Base-by-base conservation (phyloP, 306 rosid genomes). In the Cicer arietinum region DNA sequence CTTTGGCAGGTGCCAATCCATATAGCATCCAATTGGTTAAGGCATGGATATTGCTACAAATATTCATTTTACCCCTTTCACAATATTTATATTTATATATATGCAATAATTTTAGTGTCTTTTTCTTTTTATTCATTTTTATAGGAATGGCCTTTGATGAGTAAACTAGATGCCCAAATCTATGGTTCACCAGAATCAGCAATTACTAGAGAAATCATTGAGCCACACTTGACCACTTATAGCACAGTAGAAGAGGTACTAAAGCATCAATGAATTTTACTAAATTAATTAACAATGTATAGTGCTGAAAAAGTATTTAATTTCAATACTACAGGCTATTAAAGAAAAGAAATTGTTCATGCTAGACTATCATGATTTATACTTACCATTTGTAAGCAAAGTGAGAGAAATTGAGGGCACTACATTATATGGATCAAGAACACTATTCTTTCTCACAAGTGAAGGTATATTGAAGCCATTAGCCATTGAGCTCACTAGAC, bases 141-240 rank as follows among this genome's bases (percentile, higher is more conserved):
- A 25, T 41, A 79, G 79, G 88, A 87, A 58, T 86, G 90, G 90
- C 92, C 83, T 30, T 39, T 81, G 71, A 54, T 25, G 39, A 85
- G 89, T 62, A 85, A 79, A 61, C 35, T 85, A 30, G 79, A 85
- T 5, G 60, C 92, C 14, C 35, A 69, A 39, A 11, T 82, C 30
- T 86, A 84, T 44, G 90, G 92, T 47, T 41, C 87, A 6, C 79
- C 69, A 69, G 81, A 84, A 66, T 89, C 92, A 63, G 87, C 87
- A 30, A 78, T 89, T 59, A 86, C 89, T 0, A 78, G 47, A 30
- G 83, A 86, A 68, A 54, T 82, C 42, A 74, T 88, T 14, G 82
- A 84, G 67, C 40, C 52, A 10, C 84, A 86, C 4, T 81, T 83
- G 57, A 51, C 14, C 37, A 74, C 76, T 67, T 65, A 76, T 59